A percentile compares a stretch with the other conserved stretches of the same genome.
Evolutionary conservation across 129 eudicot species (phyloP).

Genomic region (carrot (Daucus carota)): DH1_v3.0 NC_030389.2:32869001-32869500

Average conservation of each 20-base stretch:
- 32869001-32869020: neutral
- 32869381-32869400: conserved; percentile 77
- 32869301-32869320: too few relatives aligned
- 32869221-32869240: conserved; percentile 61
- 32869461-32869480: conserved; percentile 89
- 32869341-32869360: conserved; percentile 28
- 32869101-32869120: conserved; percentile 44
- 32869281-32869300: neutral
- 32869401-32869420: conserved; percentile 93
- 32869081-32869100: conserved; percentile 65
- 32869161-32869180: conserved; percentile 80
- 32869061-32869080: neutral
- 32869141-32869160: conserved; percentile 37
- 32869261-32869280: neutral
- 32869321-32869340: conserved; percentile 6
- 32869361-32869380: conserved; percentile 66
- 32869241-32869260: neutral
- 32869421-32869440: conserved; percentile 71
- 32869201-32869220: conserved; percentile 88
- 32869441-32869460: conserved; percentile 70
- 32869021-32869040: neutral
- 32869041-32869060: neutral
- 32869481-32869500: conserved; percentile 82
- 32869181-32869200: conserved; percentile 84
- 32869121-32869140: conserved; percentile 24